Percentiles rank a stretch among this genome's conserved stretches.
Conservation (phyloP, 129 eudicot genomes). For the Helichrysum umbraculigerum region DNA sequence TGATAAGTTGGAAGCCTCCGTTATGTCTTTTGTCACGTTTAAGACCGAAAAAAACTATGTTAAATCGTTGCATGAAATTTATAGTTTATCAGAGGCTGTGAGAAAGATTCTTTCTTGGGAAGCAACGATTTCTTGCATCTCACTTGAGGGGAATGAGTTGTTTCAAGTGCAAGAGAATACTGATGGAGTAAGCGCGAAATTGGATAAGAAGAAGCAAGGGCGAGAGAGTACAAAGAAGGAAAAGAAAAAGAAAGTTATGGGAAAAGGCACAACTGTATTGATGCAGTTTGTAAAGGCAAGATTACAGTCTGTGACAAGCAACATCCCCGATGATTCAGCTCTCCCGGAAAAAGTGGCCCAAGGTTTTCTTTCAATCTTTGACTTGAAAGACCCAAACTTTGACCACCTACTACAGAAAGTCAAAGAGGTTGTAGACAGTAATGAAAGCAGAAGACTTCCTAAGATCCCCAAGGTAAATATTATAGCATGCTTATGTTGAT, state of each 20-base stretch:
- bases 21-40: conserved; percentile 32
- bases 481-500: conserved; percentile 1
- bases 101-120: conserved; percentile 68
- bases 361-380: conserved; percentile 48
- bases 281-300: conserved; percentile 60
- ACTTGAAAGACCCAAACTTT: conserved; percentile 46
- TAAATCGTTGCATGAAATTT: conserved; percentile 44
- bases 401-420: conserved; percentile 51
- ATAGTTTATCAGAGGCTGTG: conserved; percentile 46
- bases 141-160: conserved; percentile 53
- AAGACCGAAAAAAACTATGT: conserved; percentile 33
- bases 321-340: conserved; percentile 22
- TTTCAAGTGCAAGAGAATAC: conserved; percentile 8
- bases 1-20: conserved; percentile 32
- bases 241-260: conserved; percentile 72
- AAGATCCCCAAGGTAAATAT: background rate
- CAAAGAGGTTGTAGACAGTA: conserved; percentile 86
- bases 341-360: conserved; percentile 39
- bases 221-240: conserved; percentile 22
- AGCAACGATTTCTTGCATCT: conserved; percentile 52
- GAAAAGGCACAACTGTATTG: conserved; percentile 70
- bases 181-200: conserved; percentile 39
- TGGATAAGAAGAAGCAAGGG: conserved; percentile 47
- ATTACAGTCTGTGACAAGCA: conserved; percentile 36
- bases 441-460: conserved; percentile 59